A percentile compares a stretch with the other conserved stretches of the same genome.
These are phyloP conservation scores for Exserohilum turcica DNA, from an alignment of 2,329 filamentous ascomycete species.

Conservation along the genomic window DNA sequence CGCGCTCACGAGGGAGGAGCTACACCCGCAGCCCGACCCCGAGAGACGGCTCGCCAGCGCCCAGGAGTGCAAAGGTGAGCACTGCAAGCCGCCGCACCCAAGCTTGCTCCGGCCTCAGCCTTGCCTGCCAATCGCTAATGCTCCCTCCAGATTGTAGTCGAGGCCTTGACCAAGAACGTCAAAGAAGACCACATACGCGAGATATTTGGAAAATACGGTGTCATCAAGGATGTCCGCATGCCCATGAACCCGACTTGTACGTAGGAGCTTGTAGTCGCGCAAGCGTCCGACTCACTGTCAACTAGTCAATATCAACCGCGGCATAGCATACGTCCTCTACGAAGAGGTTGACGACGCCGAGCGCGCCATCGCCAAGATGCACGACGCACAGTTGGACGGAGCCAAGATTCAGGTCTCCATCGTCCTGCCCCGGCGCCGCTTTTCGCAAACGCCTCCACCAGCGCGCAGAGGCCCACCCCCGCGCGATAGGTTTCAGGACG, in stretches of 20 bases:
- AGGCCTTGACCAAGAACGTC: constrained; percentile 94
- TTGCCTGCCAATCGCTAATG: constrained; percentile 5
- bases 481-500: constrained; percentile 33
- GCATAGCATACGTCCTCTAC: constrained; percentile 91
- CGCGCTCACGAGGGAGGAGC: constrained; percentile 41
- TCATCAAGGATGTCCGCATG: constrained; percentile 84
- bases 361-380: constrained; percentile 91
- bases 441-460: constrained; percentile 77
- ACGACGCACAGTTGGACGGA: constrained; percentile 92
- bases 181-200: constrained; percentile 86
- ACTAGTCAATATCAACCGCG: constrained; percentile 83
- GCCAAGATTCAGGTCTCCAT: constrained; percentile 84
- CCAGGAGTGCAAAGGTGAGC: constrained; percentile 48
- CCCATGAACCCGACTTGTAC: constrained; percentile 86
- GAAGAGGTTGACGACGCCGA: constrained; percentile 78
- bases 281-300: constrained; percentile 8
- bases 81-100: neutral
- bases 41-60: constrained; percentile 41
- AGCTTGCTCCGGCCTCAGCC: constrained; percentile 4
- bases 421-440: constrained; percentile 80
- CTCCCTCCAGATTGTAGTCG: constrained; percentile 78
- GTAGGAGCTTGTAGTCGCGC: constrained; percentile 34
- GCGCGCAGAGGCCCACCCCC: constrained; percentile 61
- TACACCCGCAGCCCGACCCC: constrained; percentile 44
- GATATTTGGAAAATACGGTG: constrained; percentile 88